phyloP scores from a whole-genome alignment of 768 basidiomycete species.

The Tricholoma matsutake region DNA sequence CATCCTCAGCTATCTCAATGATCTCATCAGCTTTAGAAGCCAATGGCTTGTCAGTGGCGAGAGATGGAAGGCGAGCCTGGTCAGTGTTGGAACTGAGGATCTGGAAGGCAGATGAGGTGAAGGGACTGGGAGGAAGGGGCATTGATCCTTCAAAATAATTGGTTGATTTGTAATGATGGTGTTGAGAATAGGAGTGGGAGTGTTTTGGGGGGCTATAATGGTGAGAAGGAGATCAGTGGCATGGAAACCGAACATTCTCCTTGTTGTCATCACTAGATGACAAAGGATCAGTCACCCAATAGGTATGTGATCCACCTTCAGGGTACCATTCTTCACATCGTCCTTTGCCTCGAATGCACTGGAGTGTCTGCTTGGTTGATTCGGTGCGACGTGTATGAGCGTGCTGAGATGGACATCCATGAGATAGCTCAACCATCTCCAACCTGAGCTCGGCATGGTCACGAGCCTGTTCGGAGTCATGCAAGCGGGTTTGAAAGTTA shows the following conservation, averaged over 20 bases:
- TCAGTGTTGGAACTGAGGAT: not conserved
- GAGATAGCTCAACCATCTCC: slow-evolving; percentile 10
- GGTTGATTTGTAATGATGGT: not conserved
- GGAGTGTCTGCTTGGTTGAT: not conserved
- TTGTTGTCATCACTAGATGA: not conserved
- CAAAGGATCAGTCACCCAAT: not conserved
- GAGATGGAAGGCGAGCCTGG: not conserved
- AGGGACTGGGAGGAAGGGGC: not conserved
- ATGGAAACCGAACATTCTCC: not conserved
- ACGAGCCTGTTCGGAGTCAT: slow-evolving; percentile 8
- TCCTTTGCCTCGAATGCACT: not conserved
- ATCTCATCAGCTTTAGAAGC: not conserved
- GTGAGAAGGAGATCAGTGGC: not conserved
- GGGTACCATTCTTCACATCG: not conserved
- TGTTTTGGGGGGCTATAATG: not conserved
- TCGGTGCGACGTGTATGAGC: not conserved
- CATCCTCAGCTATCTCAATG: not conserved
- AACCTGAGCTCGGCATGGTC: slow-evolving; percentile 14
- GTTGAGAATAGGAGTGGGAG: not conserved
- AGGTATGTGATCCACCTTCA: not conserved
- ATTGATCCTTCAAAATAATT: not conserved
- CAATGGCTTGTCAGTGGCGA: not conserved
- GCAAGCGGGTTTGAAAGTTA: slow-evolving; percentile 9
- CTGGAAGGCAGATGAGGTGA: too few species aligned
- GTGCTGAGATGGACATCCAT: not conserved